Evolutionary conservation across 1,284 basidiomycete species (phyloP), one percentile per base, ranked within the genome.

Genomic region (Malassezia dermatis): DNA sequence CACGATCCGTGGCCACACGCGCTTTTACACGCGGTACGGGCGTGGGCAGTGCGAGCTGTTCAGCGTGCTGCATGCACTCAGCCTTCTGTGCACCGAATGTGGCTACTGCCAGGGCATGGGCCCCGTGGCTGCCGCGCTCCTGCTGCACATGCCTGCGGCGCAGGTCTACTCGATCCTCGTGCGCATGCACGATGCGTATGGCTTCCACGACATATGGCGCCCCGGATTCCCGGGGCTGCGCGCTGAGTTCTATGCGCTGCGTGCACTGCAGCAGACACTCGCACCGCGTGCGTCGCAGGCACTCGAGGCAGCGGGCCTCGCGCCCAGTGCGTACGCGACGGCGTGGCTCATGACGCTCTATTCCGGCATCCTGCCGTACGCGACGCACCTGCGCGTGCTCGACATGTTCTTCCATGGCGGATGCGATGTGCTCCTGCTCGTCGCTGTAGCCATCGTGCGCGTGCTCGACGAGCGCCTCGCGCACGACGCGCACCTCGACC

Each of bases 21-120:
- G 90, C 77, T 99, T 98, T 74, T 83, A 85, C 66, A 99, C 94
- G 44, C 81, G 94, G 52, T 99, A 98, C 76, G 94, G 94, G 43
- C 82, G 86, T 59, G 94, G 71, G 4, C 70, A 74, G 45, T 48
- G 64, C 17, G 52, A 57, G 27, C 48, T 74, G 85, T 98, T 98
- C 76, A 89, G 90, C 71, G 89, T 95, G 51, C 79, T 98, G 21
- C 93, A 98, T 75, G 84, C 82, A 41, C 89, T 95, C 71, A 91
- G 89, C 8, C 80, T 93, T 45, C 79, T 80, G 8, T 95, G 91
- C 76, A 75, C 78, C 12, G 79, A 81, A n/a, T 96, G 94, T 65
- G 94, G 90, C 2, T 99, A 99, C 75, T 93, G 93, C 53, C 94
- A 99, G 77, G 93, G 94, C 48, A 99, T 99, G 93, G 93, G 94